phyloP scores from a whole-genome alignment of 208 protist genomes.

The Acanthamoeba healyi region DNA sequence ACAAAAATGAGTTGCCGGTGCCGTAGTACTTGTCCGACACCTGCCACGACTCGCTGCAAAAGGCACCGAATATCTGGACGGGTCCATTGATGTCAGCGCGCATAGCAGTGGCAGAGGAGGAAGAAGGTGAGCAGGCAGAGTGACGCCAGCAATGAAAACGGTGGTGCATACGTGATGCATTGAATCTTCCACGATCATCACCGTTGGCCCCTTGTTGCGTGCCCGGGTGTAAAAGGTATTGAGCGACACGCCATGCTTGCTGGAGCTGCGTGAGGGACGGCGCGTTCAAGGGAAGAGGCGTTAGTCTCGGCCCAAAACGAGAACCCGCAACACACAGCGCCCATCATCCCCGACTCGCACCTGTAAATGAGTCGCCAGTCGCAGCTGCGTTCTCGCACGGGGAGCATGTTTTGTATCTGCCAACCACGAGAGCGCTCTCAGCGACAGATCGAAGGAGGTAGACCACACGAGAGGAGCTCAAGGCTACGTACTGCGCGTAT shows the following conservation, averaged over 20 bases:
- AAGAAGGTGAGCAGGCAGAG: no score
- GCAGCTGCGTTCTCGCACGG: slow-evolving; percentile 13
- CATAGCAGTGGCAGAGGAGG: background rate
- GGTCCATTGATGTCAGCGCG: no score
- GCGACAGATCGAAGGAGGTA: background rate
- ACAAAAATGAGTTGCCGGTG: slow-evolving; percentile 29
- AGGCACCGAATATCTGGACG: slow-evolving; percentile 55
- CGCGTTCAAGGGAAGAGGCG: background rate
- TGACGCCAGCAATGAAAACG: no score
- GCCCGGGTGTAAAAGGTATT: slow-evolving; percentile 28
- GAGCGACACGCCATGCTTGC: slow-evolving; percentile 15
- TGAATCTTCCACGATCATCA: slow-evolving; percentile 54
- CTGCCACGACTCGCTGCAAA: slow-evolving; percentile 63
- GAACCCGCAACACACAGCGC: background rate
- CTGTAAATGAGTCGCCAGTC: slow-evolving; percentile 32
- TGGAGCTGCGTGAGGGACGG: background rate
- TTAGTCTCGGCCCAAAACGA: no score
- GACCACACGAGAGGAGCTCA: background rate
- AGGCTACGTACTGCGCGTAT: background rate
- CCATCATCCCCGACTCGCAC: background rate
- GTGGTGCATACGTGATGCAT: slow-evolving; percentile 42
- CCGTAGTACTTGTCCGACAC: slow-evolving; percentile 55
- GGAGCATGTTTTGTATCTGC: slow-evolving; percentile 42
- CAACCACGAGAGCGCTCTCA: background rate
- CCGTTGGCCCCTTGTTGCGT: background rate